Conservation (phyloP, 2,329 filamentous ascomycete genomes). For the Xylariaceae sp. region DNA sequence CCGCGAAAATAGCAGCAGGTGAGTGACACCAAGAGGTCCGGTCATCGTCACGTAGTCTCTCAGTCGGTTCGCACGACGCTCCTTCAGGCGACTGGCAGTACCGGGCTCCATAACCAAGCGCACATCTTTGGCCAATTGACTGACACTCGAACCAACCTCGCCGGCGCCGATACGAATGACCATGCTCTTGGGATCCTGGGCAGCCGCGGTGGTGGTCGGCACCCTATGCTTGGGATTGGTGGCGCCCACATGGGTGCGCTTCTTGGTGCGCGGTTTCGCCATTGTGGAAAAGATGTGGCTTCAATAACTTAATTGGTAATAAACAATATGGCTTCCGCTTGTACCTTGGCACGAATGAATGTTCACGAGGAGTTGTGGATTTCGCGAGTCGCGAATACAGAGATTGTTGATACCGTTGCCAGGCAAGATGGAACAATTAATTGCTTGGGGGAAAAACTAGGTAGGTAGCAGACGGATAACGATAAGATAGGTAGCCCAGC, state of each 20-base stretch:
- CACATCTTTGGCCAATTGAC: slow-evolving; percentile 86
- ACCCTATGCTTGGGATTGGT: slow-evolving; percentile 52
- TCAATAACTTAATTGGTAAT: background rate
- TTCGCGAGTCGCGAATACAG: slow-evolving; percentile 4
- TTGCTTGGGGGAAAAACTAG: slow-evolving; percentile 1
- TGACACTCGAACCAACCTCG: slow-evolving; percentile 85
- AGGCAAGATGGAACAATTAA: slow-evolving; percentile 15
- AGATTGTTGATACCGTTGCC: slow-evolving; percentile 16
- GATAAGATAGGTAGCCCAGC: slow-evolving; percentile 5
- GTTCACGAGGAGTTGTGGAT: background rate
- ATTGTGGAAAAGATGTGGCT: slow-evolving; percentile 40
- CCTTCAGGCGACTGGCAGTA: slow-evolving; percentile 82
- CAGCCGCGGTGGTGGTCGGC: slow-evolving; percentile 54
- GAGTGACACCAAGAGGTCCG: slow-evolving; percentile 85
- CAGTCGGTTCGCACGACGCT: slow-evolving; percentile 80
- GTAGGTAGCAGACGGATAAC: background rate
- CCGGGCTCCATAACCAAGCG: slow-evolving; percentile 93
- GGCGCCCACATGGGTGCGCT: slow-evolving; percentile 75
- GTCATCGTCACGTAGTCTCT: slow-evolving; percentile 95
- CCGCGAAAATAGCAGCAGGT: slow-evolving; percentile 87
- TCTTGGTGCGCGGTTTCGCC: slow-evolving; percentile 79
- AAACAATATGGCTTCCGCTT: background rate
- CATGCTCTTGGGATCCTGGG: slow-evolving; percentile 86
- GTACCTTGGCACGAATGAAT: background rate
- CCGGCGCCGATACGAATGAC: slow-evolving; percentile 94